These are phyloP conservation scores for Taxawa tesnikishii DNA, from an alignment of 2,329 filamentous ascomycete species.

Conservation along the genomic window DNA sequence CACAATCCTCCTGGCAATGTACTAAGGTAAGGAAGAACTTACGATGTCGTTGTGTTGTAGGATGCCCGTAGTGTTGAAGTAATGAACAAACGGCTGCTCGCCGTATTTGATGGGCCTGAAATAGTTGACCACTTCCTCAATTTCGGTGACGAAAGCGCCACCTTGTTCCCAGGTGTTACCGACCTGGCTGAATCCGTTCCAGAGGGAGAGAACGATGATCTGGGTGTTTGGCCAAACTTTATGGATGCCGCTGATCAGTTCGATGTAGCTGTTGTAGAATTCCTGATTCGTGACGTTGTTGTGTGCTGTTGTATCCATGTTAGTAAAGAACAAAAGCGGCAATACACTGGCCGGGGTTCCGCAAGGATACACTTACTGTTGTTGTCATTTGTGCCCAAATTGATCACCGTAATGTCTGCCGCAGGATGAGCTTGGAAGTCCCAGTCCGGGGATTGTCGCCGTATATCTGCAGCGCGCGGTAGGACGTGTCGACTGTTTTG, in stretches of 20 bases:
- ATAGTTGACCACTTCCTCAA: conserved; percentile 38
- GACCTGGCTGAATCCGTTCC: conserved; percentile 39
- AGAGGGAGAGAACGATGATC: conserved; percentile 35
- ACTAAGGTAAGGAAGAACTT: not conserved
- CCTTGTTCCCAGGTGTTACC: conserved; percentile 39
- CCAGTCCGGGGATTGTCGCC: conserved; percentile 22
- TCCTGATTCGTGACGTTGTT: conserved; percentile 27
- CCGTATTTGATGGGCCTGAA: conserved; percentile 28
- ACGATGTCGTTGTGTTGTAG: conserved; percentile 49
- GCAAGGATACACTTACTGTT: conserved; percentile 12
- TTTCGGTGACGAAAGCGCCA: conserved; percentile 37
- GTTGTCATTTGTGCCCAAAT: conserved; percentile 35
- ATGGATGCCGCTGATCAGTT: conserved; percentile 29
- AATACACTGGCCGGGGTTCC: too few relatives aligned
- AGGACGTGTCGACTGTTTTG: conserved; percentile 42
- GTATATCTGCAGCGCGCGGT: conserved; percentile 32
- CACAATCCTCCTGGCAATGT: too few relatives aligned
- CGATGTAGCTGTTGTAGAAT: conserved; percentile 28
- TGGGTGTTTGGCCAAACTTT: conserved; percentile 27
- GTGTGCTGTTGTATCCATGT: not conserved
- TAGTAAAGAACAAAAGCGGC: too few relatives aligned
- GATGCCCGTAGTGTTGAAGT: conserved; percentile 50
- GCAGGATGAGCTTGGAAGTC: conserved; percentile 20
- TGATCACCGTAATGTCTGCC: conserved; percentile 31
- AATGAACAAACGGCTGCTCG: conserved; percentile 39